phyloP scores from a whole-genome alignment of 1,284 basidiomycete species.

The Xerocomus minutiporus region DNA sequence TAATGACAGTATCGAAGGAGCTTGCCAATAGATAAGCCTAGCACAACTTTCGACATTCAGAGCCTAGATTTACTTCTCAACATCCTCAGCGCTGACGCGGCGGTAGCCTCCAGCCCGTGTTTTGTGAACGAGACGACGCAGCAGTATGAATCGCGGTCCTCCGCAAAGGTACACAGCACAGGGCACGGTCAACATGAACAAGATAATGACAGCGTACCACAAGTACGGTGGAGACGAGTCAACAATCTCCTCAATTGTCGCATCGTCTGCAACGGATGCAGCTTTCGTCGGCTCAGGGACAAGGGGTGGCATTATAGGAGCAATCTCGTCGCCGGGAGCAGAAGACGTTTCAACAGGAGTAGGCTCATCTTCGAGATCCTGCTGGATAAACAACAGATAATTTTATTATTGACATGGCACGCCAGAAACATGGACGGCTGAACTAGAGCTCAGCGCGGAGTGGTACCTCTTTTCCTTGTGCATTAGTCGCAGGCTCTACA shows the following conservation, averaged over 20 bases:
- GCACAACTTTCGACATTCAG: neutral
- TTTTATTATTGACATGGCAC: slow-evolving; percentile 52
- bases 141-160: slow-evolving; percentile 38
- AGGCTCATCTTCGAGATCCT: slow-evolving; percentile 30
- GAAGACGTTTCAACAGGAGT: slow-evolving; percentile 12
- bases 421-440: slow-evolving; percentile 39
- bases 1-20: neutral
- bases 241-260: slow-evolving; percentile 19
- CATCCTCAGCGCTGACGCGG: slow-evolving; percentile 43
- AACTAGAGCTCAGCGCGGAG: slow-evolving; percentile 83
- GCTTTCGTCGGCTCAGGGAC: slow-evolving; percentile 1
- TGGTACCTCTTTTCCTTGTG: slow-evolving; percentile 83
- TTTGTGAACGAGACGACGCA: slow-evolving; percentile 40
- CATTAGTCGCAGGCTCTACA: slow-evolving; percentile 56
- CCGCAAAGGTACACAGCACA: slow-evolving; percentile 58
- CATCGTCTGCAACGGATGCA: slow-evolving; percentile 5
- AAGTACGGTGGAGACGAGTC: slow-evolving; percentile 28
- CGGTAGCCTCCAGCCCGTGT: slow-evolving; percentile 39
- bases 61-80: slow-evolving; percentile 43
- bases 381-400: slow-evolving; percentile 33
- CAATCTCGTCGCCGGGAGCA: slow-evolving; percentile 10
- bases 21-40: neutral
- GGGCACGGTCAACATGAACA: slow-evolving; percentile 42
- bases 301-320: slow-evolving; percentile 5
- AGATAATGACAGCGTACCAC: slow-evolving; percentile 42